These are phyloP conservation scores for Trichocomaceae sp. DNA, from an alignment of 2,329 filamentous ascomycete species.

Conservation along the genomic window DNA sequence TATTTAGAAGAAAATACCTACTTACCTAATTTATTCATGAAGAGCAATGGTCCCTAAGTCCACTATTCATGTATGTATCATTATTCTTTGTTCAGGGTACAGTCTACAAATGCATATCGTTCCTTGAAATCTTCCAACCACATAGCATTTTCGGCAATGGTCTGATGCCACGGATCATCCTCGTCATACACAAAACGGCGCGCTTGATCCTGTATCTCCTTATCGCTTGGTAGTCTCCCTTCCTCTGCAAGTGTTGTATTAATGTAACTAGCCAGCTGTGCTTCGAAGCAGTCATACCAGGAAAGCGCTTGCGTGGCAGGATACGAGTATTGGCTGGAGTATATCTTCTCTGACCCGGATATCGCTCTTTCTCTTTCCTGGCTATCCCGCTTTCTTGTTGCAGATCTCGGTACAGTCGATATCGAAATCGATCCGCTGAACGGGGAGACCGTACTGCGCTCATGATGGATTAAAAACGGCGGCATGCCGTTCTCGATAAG, in stretches of 20 bases:
- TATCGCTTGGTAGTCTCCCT: conserved; percentile 3
- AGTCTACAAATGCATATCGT: conserved; percentile 1
- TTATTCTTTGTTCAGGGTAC: not conserved
- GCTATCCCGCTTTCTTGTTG: not conserved
- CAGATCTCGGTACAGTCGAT: too few species aligned
- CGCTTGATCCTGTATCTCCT: conserved; percentile 8
- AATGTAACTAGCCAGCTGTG: conserved; percentile 4
- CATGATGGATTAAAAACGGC: conserved; percentile 32
- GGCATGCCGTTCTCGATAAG: conserved; percentile 35
- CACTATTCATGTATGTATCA: not conserved
- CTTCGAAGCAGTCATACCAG: conserved; percentile 7
- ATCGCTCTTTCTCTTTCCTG: not conserved
- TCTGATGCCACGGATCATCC: conserved; percentile 11
- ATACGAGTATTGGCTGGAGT: conserved; percentile 7
- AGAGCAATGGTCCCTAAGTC: too few species aligned
- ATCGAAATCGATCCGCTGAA: conserved; percentile 13
- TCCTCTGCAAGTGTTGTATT: not conserved
- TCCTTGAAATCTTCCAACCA: conserved; percentile 11
- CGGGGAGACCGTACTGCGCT: conserved; percentile 24
- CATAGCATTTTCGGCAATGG: conserved; percentile 10
- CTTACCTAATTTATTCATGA: not conserved
- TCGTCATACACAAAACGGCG: conserved; percentile 7
- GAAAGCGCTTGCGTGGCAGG: conserved; percentile 1
- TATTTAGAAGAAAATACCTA: too few species aligned
- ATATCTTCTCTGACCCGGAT: not conserved